Evolutionary conservation across 129 eudicot species (phyloP), one percentile per base, ranked within the genome.

Genomic region (Artemisia annua): DNA sequence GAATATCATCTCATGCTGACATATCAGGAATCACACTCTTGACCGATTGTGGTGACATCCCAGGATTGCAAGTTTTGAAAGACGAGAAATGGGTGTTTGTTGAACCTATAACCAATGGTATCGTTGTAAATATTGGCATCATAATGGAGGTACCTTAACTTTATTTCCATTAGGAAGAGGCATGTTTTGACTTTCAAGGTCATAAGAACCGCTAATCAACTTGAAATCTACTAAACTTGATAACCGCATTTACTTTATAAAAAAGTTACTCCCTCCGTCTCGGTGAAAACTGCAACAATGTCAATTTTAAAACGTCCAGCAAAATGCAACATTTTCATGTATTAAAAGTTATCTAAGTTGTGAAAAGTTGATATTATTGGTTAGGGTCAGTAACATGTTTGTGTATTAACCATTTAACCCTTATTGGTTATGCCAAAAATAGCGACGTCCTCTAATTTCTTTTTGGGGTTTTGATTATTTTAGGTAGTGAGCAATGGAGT

Each of bases 1-100:
- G 85, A 11, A 71, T 76, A 55, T 68, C 81, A 17, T 66, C 85
- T n/a, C 85, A 81, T 76, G 85, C 81, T 20, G 82, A 81, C 58
- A 71, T 62, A 26, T 76, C 78, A 0, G 75, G 75, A 18, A 76
- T 81, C 75, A 76, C 85, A 54, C 71, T 76, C 24, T 76, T 81
- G 75, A 69, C 80, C 14, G 82, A 81, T 66, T 81, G 81, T 72
- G 82, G 81, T 56, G 67, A 81, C 30, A 76, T 73, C 63, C 67
- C 82, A 1, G 85, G 85, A 53, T 44, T 81, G 73, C 85, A 81
- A 75, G 75, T 81, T 49, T 32, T 81, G 14, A 81, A 81, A 69
- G 75, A 81, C 24, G 79, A 71, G 9, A 53, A 66, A 56, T 81
- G 85, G 85, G 79, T 81, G 64, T 81, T 70, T 43, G 66, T 76